Evolutionary conservation across 202 grass and related monocot species (phyloP).

Genomic region (Panicum hallii): DNA sequence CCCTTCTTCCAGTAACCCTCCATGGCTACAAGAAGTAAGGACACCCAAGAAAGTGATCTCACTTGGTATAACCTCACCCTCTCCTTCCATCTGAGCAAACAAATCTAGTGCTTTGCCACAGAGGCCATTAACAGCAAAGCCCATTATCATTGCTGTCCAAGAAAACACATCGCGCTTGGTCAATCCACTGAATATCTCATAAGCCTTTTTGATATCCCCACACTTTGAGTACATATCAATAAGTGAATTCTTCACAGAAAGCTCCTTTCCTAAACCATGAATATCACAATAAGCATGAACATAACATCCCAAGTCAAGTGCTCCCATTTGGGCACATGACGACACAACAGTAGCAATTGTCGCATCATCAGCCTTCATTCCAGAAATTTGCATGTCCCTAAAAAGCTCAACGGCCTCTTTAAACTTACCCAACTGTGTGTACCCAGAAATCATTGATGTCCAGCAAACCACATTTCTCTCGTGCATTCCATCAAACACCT

Average conservation of each 20-base stretch:
- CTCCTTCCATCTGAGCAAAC: constrained; percentile 84
- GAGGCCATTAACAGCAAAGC: constrained; percentile 81
- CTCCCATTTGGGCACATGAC: constrained; percentile 81
- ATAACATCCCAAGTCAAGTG: constrained; percentile 75
- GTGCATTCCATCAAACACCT: constrained; percentile 72
- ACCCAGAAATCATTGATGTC: constrained; percentile 88
- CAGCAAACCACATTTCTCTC: constrained; percentile 86
- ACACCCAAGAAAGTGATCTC: constrained; percentile 89
- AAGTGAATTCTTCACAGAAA: constrained; percentile 80
- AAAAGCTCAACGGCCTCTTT: constrained; percentile 74
- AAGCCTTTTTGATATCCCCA: constrained; percentile 82
- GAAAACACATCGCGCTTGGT: constrained; percentile 71
- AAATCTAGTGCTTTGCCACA: constrained; percentile 78
- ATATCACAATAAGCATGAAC: constrained; percentile 81
- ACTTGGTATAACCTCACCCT: constrained; percentile 67
- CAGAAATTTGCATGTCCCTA: constrained; percentile 76
- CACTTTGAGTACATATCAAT: constrained; percentile 99
- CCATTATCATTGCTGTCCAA: constrained; percentile 94
- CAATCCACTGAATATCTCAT: constrained; percentile 68
- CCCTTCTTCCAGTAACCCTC: constrained; percentile 81
- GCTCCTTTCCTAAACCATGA: constrained; percentile 63
- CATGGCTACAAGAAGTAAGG: constrained; percentile 90
- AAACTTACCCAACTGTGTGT: constrained; percentile 68
- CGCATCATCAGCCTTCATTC: constrained; percentile 72
- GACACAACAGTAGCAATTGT: constrained; percentile 85